These are phyloP conservation scores for Dactylis glomerata DNA, from an alignment of 176 grass and related monocot species.

Conservation along the genomic window DNA sequence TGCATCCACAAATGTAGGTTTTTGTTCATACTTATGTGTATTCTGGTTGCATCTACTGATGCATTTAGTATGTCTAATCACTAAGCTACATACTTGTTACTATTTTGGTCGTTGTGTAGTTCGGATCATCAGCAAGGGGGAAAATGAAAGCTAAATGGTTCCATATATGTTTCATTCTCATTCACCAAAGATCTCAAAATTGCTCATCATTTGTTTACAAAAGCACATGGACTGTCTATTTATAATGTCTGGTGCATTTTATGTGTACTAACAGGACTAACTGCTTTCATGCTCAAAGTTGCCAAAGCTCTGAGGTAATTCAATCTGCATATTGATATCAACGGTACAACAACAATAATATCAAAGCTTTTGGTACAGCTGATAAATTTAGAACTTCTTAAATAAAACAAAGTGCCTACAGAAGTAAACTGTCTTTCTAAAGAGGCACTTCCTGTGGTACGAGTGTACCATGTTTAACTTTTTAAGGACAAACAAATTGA, in stretches of 20 bases:
- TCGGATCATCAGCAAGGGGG: constrained; percentile 11
- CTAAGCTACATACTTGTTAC: not conserved
- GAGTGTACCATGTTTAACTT: constrained; percentile 12
- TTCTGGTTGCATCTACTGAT: not conserved
- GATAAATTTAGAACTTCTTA: constrained; percentile 21
- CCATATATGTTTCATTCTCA: not conserved
- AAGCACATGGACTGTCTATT: constrained; percentile 6
- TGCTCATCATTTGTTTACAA: not conserved
- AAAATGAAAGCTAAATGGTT: constrained; percentile 18
- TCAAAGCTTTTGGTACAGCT: too few species aligned
- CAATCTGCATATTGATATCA: not conserved
- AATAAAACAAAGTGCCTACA: constrained; percentile 22
- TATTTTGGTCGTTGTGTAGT: constrained; percentile 3
- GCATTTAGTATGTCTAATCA: not conserved
- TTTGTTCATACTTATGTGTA: not conserved
- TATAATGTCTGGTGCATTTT: not conserved
- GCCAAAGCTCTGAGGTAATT: not conserved
- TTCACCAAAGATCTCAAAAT: not conserved
- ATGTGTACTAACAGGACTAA: not conserved
- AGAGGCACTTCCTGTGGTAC: constrained; percentile 11
- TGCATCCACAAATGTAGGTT: not conserved
- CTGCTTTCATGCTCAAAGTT: not conserved
- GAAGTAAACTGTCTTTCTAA: constrained; percentile 7
- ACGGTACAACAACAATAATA: too few species aligned
- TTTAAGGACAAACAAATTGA: constrained; percentile 32